Percentiles rank a stretch among this genome's conserved stretches.
Evolutionary conservation across 2,329 filamentous ascomycete species (phyloP).

Genomic region (Diaporthe citri): DNA sequence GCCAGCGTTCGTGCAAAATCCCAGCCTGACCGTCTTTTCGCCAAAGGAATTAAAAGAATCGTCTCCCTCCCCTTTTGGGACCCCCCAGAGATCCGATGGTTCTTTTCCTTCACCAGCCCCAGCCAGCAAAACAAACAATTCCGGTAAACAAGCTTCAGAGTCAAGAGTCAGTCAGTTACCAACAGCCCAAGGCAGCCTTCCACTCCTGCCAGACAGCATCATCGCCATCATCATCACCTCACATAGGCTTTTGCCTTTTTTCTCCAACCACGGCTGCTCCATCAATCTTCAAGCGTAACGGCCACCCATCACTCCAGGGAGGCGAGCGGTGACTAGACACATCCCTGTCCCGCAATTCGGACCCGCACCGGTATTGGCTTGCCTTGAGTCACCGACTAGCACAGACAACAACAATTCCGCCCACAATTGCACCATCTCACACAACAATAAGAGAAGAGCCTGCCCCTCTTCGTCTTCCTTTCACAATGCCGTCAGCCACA

Average conservation of each 20-base stretch:
- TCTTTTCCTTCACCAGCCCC: slow-evolving; percentile 15
- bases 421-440: slow-evolving; percentile 48
- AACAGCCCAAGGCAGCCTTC: background rate
- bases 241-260: slow-evolving; percentile 16
- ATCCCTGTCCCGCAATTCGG: slow-evolving; percentile 38
- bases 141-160: background rate
- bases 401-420: slow-evolving; percentile 37
- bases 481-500: slow-evolving; percentile 53
- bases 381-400: slow-evolving; percentile 40
- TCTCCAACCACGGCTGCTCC: slow-evolving; percentile 9
- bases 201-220: slow-evolving; percentile 6
- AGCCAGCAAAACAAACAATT: slow-evolving; percentile 12
- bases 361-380: slow-evolving; percentile 38
- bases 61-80: slow-evolving; percentile 36
- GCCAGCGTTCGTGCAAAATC: slow-evolving; percentile 29
- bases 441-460: slow-evolving; percentile 40
- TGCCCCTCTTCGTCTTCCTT: slow-evolving; percentile 8
- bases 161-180: slow-evolving; percentile 9
- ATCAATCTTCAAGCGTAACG: background rate
- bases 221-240: slow-evolving; percentile 13
- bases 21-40: slow-evolving; percentile 37
- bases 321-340: slow-evolving; percentile 35
- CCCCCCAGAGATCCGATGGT: background rate
- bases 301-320: slow-evolving; percentile 3
- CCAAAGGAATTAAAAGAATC: slow-evolving; percentile 39